Base-by-base conservation (phyloP, 805 yeast genomes). In the Nakazawaea populi region DNA sequence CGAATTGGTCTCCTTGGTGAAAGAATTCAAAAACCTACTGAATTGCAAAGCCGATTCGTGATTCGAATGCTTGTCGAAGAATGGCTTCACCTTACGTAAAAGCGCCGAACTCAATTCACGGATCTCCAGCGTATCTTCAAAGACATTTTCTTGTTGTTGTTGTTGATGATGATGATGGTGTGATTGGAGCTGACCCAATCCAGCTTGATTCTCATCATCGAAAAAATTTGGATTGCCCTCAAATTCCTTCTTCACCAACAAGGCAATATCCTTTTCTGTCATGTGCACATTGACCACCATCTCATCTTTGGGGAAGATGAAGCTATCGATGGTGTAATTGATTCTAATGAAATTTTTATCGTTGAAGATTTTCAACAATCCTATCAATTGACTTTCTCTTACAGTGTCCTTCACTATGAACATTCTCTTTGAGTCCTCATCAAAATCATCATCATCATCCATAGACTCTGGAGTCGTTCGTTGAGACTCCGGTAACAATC, bases 271-370 rank as follows among this genome's bases (percentile, higher is more conserved):
- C n/a, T 55, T 56, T 42, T 70, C 72, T 1, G 62, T 53, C n/a
- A 65, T 47, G 40, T 61, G 64, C n/a, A 50, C 57, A 49, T 69
- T 69, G 10, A 47, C 38, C 6, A 71, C 63, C 10, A 52, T 56
- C 50, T 72, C 76, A 49, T 70, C 72, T 2, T 52, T 47, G 1
- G 76, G 75, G 50, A 70, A 70, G 31, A 72, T 43, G 14, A 69
- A 49, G 18, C 64, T 58, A 42, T 69, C 68, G 11, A 70, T 42
- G 11, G 60, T 46, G 32, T 48, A 46, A 54, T 39, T 46, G 31
- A n/a, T 43, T 36, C 55, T 53, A 11, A 64, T 42, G 35, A 55
- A 34, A 32, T 55, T 48, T 35, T 48, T 52, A 37, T 48, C 52
- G 44, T 50, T 48, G 29, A 64, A 58, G 18, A 60, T 56, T 31